Evolutionary conservation across 1,284 basidiomycete species (phyloP).

Genomic region (Chiua sp.): DNA sequence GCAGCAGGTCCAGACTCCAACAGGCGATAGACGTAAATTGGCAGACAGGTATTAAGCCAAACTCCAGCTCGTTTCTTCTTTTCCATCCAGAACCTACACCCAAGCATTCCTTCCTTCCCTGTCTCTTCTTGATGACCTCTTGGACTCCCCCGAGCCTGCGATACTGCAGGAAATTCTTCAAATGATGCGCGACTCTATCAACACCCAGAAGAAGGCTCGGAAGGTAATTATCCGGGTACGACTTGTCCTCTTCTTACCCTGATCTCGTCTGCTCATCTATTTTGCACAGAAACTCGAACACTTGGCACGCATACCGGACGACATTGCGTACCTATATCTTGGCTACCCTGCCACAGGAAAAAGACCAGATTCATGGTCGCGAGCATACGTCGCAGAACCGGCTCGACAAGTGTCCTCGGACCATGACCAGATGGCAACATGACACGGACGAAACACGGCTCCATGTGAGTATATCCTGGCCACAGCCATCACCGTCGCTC

Average conservation of each 20-base stretch:
- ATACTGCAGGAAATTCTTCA: conserved; percentile 85
- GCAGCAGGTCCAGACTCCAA: neutral
- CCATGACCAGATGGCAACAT: too few relatives aligned
- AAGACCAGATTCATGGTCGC: conserved; percentile 71
- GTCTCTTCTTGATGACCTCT: conserved; percentile 48
- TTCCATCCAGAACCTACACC: conserved; percentile 34
- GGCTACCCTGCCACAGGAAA: conserved; percentile 79
- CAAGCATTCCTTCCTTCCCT: conserved; percentile 25
- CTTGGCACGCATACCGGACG: conserved; percentile 91
- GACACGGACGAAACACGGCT: too few relatives aligned
- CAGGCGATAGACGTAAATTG: neutral
- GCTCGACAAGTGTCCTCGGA: too few relatives aligned
- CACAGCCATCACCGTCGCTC: too few relatives aligned
- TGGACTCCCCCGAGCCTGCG: conserved; percentile 76
- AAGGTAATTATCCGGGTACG: conserved; percentile 77
- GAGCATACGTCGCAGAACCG: too few relatives aligned
- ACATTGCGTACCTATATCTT: conserved; percentile 98
- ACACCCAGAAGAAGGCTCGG: conserved; percentile 60
- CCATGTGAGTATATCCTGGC: too few relatives aligned
- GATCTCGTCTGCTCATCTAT: conserved; percentile 28
- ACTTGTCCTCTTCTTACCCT: conserved; percentile 18
- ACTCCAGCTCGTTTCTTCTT: neutral
- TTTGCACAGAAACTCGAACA: conserved; percentile 80
- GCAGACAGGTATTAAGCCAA: neutral
- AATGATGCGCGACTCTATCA: conserved; percentile 85